These are phyloP conservation scores for Boletus edulis DNA, from an alignment of 768 basidiomycete species.

Conservation along the genomic window DNA sequence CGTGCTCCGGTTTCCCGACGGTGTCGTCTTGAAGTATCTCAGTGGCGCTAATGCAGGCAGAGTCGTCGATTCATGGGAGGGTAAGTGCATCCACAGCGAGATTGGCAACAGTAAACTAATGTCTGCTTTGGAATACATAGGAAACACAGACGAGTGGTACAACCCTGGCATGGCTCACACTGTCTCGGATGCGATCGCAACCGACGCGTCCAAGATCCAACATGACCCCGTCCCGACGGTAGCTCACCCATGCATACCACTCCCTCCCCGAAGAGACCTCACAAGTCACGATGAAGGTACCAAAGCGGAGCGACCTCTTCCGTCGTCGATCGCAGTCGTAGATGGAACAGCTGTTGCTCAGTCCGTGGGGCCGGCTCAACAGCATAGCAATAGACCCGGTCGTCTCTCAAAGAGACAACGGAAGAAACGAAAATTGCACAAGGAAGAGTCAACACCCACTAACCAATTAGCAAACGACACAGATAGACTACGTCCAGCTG, in stretches of 20 bases:
- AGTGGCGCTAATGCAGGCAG: constrained; percentile 26
- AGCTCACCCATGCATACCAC: not conserved
- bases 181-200: constrained; percentile 10
- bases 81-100: constrained; percentile 25
- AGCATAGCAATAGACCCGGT: not conserved
- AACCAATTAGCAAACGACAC: not conserved
- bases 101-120: not conserved
- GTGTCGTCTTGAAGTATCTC: constrained; percentile 40
- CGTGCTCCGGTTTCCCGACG: constrained; percentile 40
- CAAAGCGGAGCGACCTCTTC: not conserved
- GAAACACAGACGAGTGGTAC: constrained; percentile 27
- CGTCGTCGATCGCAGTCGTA: not conserved
- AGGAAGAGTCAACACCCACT: not conserved
- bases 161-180: constrained; percentile 11
- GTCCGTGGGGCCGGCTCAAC: not conserved
- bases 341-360: not conserved
- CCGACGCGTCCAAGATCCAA: constrained; percentile 3
- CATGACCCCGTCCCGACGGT: not conserved
- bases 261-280: not conserved
- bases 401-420: constrained; percentile 7
- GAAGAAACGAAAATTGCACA: constrained; percentile 17
- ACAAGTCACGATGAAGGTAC: not conserved
- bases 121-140: constrained; percentile 3
- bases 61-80: constrained; percentile 41
- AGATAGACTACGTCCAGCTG: not conserved